Evolutionary conservation across 129 eudicot genomes (phyloP).

Genomic region (Flaveria ramosissima): DNA sequence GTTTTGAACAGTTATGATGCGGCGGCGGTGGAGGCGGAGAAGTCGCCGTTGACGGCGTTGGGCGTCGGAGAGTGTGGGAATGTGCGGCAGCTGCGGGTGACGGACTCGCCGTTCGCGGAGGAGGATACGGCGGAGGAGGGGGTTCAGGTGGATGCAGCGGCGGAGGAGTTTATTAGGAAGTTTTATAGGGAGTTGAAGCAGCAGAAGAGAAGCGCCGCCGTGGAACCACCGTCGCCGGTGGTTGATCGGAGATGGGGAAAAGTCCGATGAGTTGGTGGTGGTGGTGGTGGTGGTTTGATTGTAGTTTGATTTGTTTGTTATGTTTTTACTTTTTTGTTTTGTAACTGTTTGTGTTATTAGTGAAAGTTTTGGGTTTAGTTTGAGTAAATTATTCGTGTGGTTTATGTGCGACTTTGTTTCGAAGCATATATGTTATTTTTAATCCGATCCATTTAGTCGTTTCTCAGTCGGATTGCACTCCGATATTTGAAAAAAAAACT

Average conservation of each 20-base stretch:
- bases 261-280: constrained; percentile 30
- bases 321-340: not conserved
- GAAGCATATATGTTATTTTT: too few relatives aligned
- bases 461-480: too few relatives aligned
- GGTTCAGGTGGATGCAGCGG: constrained; percentile 63
- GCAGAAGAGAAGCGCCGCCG: constrained; percentile 50
- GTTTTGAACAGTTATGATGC: constrained; percentile 38
- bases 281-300: not conserved
- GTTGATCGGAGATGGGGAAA: constrained; percentile 44
- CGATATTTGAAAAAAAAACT: too few relatives aligned
- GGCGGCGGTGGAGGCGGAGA: constrained; percentile 27
- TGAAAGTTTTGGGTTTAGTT: constrained; percentile 17
- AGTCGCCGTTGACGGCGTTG: constrained; percentile 50
- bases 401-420: too few relatives aligned
- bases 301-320: constrained; percentile 21
- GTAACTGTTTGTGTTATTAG: constrained; percentile 2
- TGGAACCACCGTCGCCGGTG: constrained; percentile 55
- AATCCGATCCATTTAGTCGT: too few relatives aligned
- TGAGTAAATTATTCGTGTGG: not conserved
- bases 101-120: constrained; percentile 74
- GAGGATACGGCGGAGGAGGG: constrained; percentile 43
- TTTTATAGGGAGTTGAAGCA: constrained; percentile 62
- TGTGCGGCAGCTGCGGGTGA: constrained; percentile 67
- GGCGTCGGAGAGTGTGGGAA: constrained; percentile 64
- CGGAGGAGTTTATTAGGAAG: constrained; percentile 75